A percentile compares a stretch with the other conserved stretches of the same genome.
These are phyloP conservation scores for Ziziphus jujuba DNA, from an alignment of 306 rosid genomes.

Conservation along the genomic window DNA sequence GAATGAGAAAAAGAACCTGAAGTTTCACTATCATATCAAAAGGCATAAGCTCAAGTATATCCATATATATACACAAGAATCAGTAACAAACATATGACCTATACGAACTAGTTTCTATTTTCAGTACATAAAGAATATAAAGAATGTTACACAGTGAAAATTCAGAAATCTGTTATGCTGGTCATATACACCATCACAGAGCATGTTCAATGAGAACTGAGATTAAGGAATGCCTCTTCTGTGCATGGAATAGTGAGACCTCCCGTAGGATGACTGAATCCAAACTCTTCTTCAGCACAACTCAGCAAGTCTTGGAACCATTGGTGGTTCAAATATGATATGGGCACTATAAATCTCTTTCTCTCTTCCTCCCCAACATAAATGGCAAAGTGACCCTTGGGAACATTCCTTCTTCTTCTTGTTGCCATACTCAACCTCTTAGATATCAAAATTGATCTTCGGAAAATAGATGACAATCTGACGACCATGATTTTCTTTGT, in stretches of 20 bases:
- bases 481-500: constrained; percentile 7
- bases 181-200: neutral
- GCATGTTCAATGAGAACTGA: constrained; percentile 9
- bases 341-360: neutral
- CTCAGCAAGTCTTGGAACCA: constrained; percentile 6
- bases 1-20: neutral
- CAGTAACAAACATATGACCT: too few species aligned
- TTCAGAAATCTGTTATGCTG: too few species aligned
- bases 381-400: constrained; percentile 20
- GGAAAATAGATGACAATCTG: neutral
- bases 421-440: neutral
- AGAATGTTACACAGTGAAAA: too few species aligned
- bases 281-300: constrained; percentile 8
- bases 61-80: too few species aligned
- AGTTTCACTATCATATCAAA: too few species aligned
- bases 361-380: constrained; percentile 21
- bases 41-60: too few species aligned
- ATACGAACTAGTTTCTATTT: too few species aligned
- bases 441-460: neutral
- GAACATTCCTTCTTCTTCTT: neutral
- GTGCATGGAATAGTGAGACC: constrained; percentile 25
- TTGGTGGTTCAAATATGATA: constrained; percentile 12
- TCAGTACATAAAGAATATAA: neutral
- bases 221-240: constrained; percentile 5
- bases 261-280: constrained; percentile 12